phyloP scores from a whole-genome alignment of 805 yeast genomes.

The Saccharomycopsis sp. region DNA sequence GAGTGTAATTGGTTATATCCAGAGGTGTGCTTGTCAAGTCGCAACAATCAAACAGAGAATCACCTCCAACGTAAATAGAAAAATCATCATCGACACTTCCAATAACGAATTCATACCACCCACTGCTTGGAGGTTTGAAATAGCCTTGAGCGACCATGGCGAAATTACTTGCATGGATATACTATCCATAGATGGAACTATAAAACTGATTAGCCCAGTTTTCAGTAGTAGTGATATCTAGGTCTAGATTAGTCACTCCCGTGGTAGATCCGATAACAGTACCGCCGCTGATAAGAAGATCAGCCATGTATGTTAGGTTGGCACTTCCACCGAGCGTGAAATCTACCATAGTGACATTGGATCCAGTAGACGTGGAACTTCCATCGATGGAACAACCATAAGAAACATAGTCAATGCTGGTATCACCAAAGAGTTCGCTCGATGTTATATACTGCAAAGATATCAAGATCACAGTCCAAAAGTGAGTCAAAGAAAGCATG shows the following conservation, averaged over 20 bases:
- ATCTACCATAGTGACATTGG: no score
- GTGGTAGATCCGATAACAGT: background rate
- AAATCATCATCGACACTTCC: no score
- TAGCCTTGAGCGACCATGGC: conserved; percentile 28
- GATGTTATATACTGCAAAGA: no score
- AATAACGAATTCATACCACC: conserved; percentile 32
- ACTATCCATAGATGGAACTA: conserved; percentile 21
- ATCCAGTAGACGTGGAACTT: no score
- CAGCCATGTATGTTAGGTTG: no score
- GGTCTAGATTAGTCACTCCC: background rate
- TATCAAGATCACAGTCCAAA: no score
- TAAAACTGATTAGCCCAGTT: background rate
- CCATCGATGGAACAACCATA: no score
- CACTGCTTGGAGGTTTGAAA: conserved; percentile 25
- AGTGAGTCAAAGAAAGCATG: no score
- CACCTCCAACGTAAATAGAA: conserved; percentile 29
- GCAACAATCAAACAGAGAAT: conserved; percentile 33
- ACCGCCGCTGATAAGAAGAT: no score
- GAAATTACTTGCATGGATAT: conserved; percentile 22
- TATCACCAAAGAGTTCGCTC: no score
- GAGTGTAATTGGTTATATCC: background rate
- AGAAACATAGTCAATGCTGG: no score
- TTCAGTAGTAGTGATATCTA: background rate
- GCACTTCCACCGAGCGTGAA: no score
- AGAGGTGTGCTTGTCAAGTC: conserved; percentile 11